A percentile compares a stretch with the other conserved stretches of the same genome.
Evolutionary conservation across 2,329 filamentous ascomycete species (phyloP).

Genomic region (Stemphylium lycopersici): DNA sequence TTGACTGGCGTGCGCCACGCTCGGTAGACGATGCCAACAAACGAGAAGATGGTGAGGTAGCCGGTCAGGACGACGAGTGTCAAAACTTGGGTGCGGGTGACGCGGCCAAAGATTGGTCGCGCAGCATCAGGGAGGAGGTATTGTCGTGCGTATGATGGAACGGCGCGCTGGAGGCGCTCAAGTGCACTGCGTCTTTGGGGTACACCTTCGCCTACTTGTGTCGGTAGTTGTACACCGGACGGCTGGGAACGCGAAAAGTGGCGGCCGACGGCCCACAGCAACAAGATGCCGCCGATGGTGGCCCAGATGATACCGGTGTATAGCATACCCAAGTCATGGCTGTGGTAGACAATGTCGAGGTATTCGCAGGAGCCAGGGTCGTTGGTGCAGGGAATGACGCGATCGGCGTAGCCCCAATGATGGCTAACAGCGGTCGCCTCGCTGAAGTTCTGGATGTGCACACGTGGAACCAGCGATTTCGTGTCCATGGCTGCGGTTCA

Average conservation of each 20-base stretch:
- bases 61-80: conserved; percentile 63
- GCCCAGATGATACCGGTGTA: conserved; percentile 65
- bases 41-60: conserved; percentile 69
- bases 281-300: conserved; percentile 56
- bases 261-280: conserved; percentile 51
- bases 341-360: conserved; percentile 61
- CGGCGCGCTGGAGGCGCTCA: conserved; percentile 42
- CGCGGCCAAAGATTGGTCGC: conserved; percentile 67
- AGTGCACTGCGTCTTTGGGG: conserved; percentile 29
- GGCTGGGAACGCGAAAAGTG: conserved; percentile 36
- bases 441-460: conserved; percentile 54
- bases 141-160: conserved; percentile 53
- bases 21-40: conserved; percentile 71
- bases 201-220: conserved; percentile 27
- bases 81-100: conserved; percentile 70
- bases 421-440: conserved; percentile 49
- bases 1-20: conserved; percentile 74
- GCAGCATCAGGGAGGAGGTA: conserved; percentile 67
- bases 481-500: conserved; percentile 24
- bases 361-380: conserved; percentile 65
- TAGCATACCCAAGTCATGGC: conserved; percentile 61
- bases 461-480: conserved; percentile 26
- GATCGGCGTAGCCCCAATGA: conserved; percentile 64
- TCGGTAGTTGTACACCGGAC: conserved; percentile 33
- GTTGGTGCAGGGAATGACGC: conserved; percentile 63